A percentile compares a stretch with the other conserved stretches of the same genome.
These are phyloP conservation scores for Friedmanniomyces simplex DNA, from an alignment of 495 filamentous ascomycete genomes.

Conservation along the genomic window DNA sequence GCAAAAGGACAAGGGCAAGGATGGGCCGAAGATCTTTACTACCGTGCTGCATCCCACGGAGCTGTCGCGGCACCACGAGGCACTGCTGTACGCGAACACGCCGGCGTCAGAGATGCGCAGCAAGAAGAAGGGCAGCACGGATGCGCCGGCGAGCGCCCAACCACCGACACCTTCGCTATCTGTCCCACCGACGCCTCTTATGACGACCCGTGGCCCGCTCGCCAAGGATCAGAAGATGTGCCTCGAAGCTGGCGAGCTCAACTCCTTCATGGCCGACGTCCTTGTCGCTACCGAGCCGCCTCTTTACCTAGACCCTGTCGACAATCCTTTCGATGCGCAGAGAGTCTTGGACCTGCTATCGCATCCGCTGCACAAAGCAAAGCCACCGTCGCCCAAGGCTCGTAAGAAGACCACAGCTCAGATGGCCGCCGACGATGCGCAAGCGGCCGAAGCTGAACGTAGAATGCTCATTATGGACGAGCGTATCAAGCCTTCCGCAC, in stretches of 20 bases:
- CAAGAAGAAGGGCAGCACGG: constrained; percentile 36
- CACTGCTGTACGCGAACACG: constrained; percentile 64
- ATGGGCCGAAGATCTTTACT: constrained; percentile 58
- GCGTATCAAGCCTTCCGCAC: constrained; percentile 51
- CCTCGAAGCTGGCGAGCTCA: constrained; percentile 59
- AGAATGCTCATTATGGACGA: constrained; percentile 94
- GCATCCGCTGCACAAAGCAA: constrained; percentile 63
- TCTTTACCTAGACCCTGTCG: constrained; percentile 65
- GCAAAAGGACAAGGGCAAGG: constrained; percentile 21
- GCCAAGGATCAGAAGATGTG: constrained; percentile 70
- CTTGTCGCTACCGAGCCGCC: constrained; percentile 59
- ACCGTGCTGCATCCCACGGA: constrained; percentile 79
- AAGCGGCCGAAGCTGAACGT: constrained; percentile 75
- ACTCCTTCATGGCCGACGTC: constrained; percentile 61
- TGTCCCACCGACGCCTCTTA: constrained; percentile 46
- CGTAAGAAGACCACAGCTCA: constrained; percentile 92
- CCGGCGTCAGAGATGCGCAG: constrained; percentile 44
- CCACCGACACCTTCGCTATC: constrained; percentile 56
- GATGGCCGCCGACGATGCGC: constrained; percentile 83
- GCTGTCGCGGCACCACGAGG: constrained; percentile 59
- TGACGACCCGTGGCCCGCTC: constrained; percentile 38
- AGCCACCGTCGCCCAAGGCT: constrained; percentile 72
- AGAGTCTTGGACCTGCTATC: constrained; percentile 56
- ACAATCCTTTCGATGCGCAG: constrained; percentile 54
- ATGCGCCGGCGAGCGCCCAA: constrained; percentile 44